Conservation (phyloP, 1,284 basidiomycete species). For the Naganishia sp. region DNA sequence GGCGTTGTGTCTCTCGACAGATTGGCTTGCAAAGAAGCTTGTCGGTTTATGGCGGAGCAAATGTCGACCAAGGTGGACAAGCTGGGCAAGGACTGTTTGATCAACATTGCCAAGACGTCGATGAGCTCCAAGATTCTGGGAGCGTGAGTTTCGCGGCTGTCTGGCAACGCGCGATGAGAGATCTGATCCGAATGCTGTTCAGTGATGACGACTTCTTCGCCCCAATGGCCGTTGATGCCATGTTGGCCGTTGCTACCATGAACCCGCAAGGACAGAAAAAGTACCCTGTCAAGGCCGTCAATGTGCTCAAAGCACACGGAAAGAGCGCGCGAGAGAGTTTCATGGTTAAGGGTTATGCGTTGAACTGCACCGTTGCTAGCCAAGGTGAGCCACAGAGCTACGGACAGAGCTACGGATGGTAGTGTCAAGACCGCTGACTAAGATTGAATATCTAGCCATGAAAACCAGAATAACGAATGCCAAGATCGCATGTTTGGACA, state of each 20-base stretch:
- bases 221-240: slow-evolving; percentile 97
- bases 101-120: slow-evolving; percentile 97
- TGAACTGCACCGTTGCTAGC: slow-evolving; percentile 98
- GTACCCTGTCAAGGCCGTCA: slow-evolving; percentile 99
- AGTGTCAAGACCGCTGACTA: slow-evolving; percentile 17
- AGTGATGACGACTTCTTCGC: slow-evolving; percentile 97
- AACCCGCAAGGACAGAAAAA: slow-evolving; percentile 95
- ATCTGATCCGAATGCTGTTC: slow-evolving; percentile 12
- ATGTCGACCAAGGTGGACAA: slow-evolving; percentile 91
- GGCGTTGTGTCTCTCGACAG: slow-evolving; percentile 33
- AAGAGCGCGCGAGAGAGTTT: slow-evolving; percentile 92
- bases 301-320: slow-evolving; percentile 98
- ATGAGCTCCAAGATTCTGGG: slow-evolving; percentile 99
- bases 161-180: background rate
- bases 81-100: slow-evolving; percentile 84
- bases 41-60: slow-evolving; percentile 98
- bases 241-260: slow-evolving; percentile 94
- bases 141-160: slow-evolving; percentile 64
- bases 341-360: slow-evolving; percentile 93
- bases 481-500: slow-evolving; percentile 98
- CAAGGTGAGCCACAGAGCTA: slow-evolving; percentile 67
- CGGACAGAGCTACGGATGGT: background rate
- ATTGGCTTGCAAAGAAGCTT: slow-evolving; percentile 94
- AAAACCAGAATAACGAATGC: slow-evolving; percentile 90
- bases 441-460: slow-evolving; percentile 70